A percentile compares a stretch with the other conserved stretches of the same genome.
Evolutionary conservation across 352 stramenopile genomes (phyloP).

Genomic region (Globisporangium apiculatum): DNA sequence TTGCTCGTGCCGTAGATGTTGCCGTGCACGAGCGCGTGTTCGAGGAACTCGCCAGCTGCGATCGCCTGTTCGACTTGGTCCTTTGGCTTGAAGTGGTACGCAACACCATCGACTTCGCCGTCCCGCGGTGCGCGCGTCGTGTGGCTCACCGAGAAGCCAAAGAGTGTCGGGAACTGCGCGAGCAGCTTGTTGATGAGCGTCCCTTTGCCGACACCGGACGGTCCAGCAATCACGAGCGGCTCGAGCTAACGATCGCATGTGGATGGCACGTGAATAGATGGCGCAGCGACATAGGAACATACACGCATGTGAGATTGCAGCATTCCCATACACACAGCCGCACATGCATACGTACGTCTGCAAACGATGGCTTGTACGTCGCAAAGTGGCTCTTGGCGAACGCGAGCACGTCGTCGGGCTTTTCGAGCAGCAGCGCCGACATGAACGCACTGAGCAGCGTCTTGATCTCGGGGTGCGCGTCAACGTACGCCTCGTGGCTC

Average conservation of each 20-base stretch:
- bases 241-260: slow-evolving; percentile 25
- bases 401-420: slow-evolving; percentile 71
- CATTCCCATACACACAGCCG: too few species aligned
- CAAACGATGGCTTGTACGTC: slow-evolving; percentile 49
- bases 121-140: slow-evolving; percentile 93
- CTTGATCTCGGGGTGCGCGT: slow-evolving; percentile 85
- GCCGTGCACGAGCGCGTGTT: slow-evolving; percentile 96
- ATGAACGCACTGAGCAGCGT: slow-evolving; percentile 86
- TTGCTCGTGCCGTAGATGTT: slow-evolving; percentile 98
- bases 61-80: slow-evolving; percentile 93
- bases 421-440: slow-evolving; percentile 78
- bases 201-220: slow-evolving; percentile 92
- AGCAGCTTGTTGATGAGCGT: slow-evolving; percentile 94
- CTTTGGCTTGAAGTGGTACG: slow-evolving; percentile 96
- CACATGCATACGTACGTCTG: slow-evolving; percentile 18
- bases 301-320: too few species aligned
- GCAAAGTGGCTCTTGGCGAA: slow-evolving; percentile 82
- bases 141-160: slow-evolving; percentile 97
- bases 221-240: slow-evolving; percentile 89
- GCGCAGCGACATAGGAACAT: too few species aligned
- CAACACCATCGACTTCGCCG: slow-evolving; percentile 93
- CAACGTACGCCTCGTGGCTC: slow-evolving; percentile 77
- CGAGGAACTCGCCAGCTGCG: slow-evolving; percentile 92
- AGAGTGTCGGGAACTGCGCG: slow-evolving; percentile 70
- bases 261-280: background rate